Conservation (phyloP, 208 protist species). For the Trichomonas vaginalis region DNA sequence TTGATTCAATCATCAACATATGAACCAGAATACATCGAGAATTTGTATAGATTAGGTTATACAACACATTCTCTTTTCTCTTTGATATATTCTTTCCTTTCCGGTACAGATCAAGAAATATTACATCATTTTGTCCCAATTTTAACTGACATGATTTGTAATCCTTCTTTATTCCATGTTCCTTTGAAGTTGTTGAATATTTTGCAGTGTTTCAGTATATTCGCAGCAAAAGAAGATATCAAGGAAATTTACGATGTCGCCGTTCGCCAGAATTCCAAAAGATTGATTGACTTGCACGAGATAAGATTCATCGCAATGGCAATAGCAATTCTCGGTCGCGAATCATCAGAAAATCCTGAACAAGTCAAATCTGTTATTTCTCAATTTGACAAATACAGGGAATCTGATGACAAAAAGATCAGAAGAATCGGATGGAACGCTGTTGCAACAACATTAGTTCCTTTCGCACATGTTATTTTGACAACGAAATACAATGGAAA, state of each 20-base stretch:
- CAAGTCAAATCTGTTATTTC: background rate
- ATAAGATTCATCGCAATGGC: background rate
- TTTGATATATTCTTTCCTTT: background rate
- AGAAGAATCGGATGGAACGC: background rate
- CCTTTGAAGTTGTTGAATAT: background rate
- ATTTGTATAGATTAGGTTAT: background rate
- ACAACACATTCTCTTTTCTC: background rate
- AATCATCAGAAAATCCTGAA: background rate
- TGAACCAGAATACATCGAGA: background rate
- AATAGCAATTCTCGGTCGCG: background rate
- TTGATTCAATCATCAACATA: background rate
- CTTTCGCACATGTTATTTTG: background rate
- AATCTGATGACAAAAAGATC: background rate
- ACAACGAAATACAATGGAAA: background rate
- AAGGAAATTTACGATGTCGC: background rate
- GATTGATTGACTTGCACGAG: background rate
- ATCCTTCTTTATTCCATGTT: background rate
- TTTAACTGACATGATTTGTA: background rate
- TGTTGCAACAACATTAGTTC: background rate
- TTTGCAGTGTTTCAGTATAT: background rate
- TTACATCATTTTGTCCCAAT: background rate
- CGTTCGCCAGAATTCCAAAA: background rate
- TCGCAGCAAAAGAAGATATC: background rate
- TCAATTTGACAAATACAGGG: background rate
- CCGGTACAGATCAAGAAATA: background rate